phyloP scores from a whole-genome alignment of 1,284 basidiomycete species.

The Sanghuangporus sanghuang region DNA sequence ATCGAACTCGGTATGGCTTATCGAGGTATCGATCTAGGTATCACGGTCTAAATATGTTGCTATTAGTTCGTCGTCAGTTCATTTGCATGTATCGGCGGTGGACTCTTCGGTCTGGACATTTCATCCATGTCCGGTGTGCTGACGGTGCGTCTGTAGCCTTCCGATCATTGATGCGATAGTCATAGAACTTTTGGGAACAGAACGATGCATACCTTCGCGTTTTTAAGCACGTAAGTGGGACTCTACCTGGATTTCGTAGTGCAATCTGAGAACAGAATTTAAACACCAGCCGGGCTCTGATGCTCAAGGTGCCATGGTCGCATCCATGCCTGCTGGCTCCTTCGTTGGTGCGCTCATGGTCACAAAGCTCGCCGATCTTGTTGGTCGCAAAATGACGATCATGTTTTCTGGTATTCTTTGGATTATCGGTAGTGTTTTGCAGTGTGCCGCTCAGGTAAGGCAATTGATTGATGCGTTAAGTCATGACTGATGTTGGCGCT shows the following conservation, averaged over 20 bases:
- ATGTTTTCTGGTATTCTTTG: conserved; percentile 63
- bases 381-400: conserved; percentile 64
- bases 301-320: conserved; percentile 71
- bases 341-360: conserved; percentile 58
- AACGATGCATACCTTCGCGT: conserved; percentile 50
- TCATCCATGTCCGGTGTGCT: conserved; percentile 78
- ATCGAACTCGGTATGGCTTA: conserved; percentile 28
- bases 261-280: not conserved
- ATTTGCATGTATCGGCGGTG: conserved; percentile 77
- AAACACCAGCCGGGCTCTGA: conserved; percentile 40
- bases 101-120: conserved; percentile 75
- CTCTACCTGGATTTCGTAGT: not conserved
- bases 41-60: not conserved
- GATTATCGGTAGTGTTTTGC: conserved; percentile 66
- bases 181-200: conserved; percentile 27
- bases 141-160: conserved; percentile 38
- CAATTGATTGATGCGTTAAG: not conserved
- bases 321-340: conserved; percentile 68
- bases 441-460: conserved; percentile 55
- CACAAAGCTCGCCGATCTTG: conserved; percentile 53
- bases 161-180: not conserved
- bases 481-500: not conserved
- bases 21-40: not conserved
- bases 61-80: conserved; percentile 60
- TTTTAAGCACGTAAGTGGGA: conserved; percentile 38